A percentile compares a stretch with the other conserved stretches of the same genome.
Conservation (phyloP, 2,329 filamentous ascomycete genomes). For the Penicillium freii region DNA sequence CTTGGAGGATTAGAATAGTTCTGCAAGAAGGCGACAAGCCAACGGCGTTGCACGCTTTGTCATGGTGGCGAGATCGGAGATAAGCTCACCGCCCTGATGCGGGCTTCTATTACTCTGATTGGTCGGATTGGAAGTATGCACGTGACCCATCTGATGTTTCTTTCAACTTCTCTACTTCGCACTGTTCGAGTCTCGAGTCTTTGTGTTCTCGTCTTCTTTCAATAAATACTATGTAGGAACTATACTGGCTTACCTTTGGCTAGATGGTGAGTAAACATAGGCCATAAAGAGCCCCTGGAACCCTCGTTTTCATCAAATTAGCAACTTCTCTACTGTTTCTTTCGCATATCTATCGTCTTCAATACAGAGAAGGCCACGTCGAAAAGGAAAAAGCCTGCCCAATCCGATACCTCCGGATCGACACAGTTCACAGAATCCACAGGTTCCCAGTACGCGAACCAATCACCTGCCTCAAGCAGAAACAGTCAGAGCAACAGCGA, state of each 20-base stretch:
- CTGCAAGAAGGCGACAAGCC: slow-evolving; percentile 10
- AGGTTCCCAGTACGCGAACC: neutral
- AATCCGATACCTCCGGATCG: neutral
- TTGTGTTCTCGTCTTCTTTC: neutral
- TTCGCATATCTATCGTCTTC: neutral
- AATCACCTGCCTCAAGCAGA: neutral
- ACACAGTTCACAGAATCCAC: neutral
- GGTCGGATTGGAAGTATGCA: neutral
- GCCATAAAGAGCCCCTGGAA: neutral
- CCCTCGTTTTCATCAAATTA: neutral
- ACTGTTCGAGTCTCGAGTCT: neutral
- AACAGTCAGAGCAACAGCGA: neutral
- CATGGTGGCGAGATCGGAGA: slow-evolving; percentile 36
- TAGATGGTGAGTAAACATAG: neutral
- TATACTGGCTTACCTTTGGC: neutral
- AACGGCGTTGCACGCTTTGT: slow-evolving; percentile 30
- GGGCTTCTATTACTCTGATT: neutral
- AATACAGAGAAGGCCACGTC: neutral
- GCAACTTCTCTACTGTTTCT: neutral
- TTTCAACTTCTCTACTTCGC: neutral
- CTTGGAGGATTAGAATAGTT: slow-evolving; percentile 5
- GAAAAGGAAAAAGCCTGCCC: neutral
- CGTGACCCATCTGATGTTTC: neutral
- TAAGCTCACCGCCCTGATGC: slow-evolving; percentile 29
- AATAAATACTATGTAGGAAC: neutral